These are phyloP conservation scores for Dictyostelium citrinum DNA, from an alignment of 78 protist genomes.

Conservation along the genomic window DNA sequence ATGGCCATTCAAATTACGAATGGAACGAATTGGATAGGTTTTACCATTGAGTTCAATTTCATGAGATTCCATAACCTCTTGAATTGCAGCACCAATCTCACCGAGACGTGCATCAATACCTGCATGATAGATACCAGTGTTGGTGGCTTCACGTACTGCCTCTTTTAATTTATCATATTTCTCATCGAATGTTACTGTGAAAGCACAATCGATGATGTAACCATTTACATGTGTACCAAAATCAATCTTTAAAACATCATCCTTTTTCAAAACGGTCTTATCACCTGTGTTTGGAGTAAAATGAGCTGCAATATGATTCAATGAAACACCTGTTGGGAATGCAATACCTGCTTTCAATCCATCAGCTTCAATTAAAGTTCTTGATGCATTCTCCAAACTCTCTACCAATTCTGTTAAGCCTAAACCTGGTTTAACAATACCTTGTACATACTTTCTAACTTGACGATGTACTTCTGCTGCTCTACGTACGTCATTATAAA, in stretches of 20 bases:
- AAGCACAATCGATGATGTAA: slow-evolving; percentile 97
- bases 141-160: slow-evolving; percentile 97
- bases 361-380: slow-evolving; percentile 82
- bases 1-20: slow-evolving; percentile 98
- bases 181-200: slow-evolving; percentile 91
- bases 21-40: slow-evolving; percentile 88
- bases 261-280: slow-evolving; percentile 93
- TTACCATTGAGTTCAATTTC: slow-evolving; percentile 97
- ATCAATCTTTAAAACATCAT: slow-evolving; percentile 97
- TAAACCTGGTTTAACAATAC: slow-evolving; percentile 90
- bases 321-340: slow-evolving; percentile 97
- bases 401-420: slow-evolving; percentile 88
- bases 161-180: slow-evolving; percentile 90
- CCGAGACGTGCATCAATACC: slow-evolving; percentile 97
- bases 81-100: slow-evolving; percentile 97
- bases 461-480: slow-evolving; percentile 96
- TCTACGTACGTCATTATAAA: slow-evolving; percentile 85
- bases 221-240: slow-evolving; percentile 98
- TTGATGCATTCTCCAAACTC: slow-evolving; percentile 79
- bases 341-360: slow-evolving; percentile 92
- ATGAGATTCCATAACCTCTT: slow-evolving; percentile 98
- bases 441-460: slow-evolving; percentile 81
- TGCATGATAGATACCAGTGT: slow-evolving; percentile 89
- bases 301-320: slow-evolving; percentile 98
- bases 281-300: slow-evolving; percentile 99